Base-by-base conservation (phyloP, 495 filamentous ascomycete species). In the Xylona heveae region DNA sequence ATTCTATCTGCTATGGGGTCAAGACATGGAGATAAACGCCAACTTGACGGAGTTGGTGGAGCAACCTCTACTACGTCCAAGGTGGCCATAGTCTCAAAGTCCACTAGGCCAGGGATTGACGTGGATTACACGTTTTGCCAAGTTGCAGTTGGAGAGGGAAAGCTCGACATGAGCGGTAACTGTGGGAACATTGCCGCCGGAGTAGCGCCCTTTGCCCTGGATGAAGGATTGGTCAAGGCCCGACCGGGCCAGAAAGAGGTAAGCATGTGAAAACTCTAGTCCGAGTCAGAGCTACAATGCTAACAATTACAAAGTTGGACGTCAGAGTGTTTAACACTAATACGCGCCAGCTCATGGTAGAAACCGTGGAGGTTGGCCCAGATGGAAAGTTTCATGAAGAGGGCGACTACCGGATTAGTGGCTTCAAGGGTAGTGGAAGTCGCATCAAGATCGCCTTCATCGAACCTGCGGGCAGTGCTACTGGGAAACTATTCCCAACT, bases 101-200 rank as follows among this genome's bases (percentile, higher is more conserved):
- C 51, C 0, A 14, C 37, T 6, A 24, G 38, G 3, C 43, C 48
- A 0, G 37, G 41, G 1, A 36, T 47, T 20, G 54, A 57, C 28
- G 43, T 55, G 24, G 52, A 57, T 1, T 57, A 54, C 30, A 57
- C 51, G 0, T 57, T 57, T 39, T 30, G 49, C 8, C 54, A 57
- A 30, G 42, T 52, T 6, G 44, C 45, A 1, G 44, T 48, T 1
- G 49, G 46, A 15, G 38, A 44, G 12, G 42, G 40, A 2, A 44
- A 41, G n/a, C 30, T 54, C 5, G 52, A 58, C 31, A 42, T 52
- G 37, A 48, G 49, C n/a, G 54, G 53, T 5, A 58, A 50, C 15
- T 58, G 54, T 34, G 54, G 53, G 0, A 58, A 56, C 33, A 56
- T 58, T 24, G 45, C 45, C 2, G 44, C 52, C 18, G 54, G 52